A percentile compares a stretch with the other conserved stretches of the same genome.
Conservation (phyloP, 1,284 basidiomycete species). For the Neolentinus lepideus region DNA sequence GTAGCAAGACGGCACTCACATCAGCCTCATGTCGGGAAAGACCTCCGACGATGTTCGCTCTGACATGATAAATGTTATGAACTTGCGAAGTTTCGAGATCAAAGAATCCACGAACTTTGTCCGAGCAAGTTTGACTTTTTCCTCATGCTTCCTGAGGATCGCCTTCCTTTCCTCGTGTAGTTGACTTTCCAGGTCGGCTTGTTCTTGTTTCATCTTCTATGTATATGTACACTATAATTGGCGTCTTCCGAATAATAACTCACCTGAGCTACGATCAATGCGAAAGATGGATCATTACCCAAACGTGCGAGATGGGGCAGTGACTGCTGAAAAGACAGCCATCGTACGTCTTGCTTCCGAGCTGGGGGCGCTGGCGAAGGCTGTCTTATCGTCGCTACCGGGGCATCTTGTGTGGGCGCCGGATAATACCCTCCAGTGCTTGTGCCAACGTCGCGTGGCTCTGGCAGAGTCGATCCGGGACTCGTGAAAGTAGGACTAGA, state of each 20-base stretch:
- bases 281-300: conserved; percentile 41
- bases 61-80: conserved; percentile 17
- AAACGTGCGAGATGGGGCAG: conserved; percentile 49
- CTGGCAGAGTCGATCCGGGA: conserved; percentile 5
- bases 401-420: background rate
- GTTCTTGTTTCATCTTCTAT: conserved; percentile 52
- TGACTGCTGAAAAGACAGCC: conserved; percentile 56
- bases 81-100: background rate
- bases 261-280: conserved; percentile 42
- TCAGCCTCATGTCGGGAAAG: conserved; percentile 65
- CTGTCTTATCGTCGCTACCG: background rate
- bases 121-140: conserved; percentile 56
- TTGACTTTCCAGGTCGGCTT: conserved; percentile 55
- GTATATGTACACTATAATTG: background rate
- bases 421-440: background rate
- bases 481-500: conserved; percentile 8
- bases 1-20: conserved; percentile 29
- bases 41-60: conserved; percentile 57
- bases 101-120: conserved; percentile 43
- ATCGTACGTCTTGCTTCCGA: conserved; percentile 31
- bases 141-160: conserved; percentile 57
- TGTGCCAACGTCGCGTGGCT: conserved; percentile 4
- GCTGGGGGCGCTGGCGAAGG: conserved; percentile 10
- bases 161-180: conserved; percentile 56
- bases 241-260: background rate